Evolutionary conservation across 495 filamentous ascomycete species (phyloP).

Genomic region (Aspergillus cavernicola): DNA sequence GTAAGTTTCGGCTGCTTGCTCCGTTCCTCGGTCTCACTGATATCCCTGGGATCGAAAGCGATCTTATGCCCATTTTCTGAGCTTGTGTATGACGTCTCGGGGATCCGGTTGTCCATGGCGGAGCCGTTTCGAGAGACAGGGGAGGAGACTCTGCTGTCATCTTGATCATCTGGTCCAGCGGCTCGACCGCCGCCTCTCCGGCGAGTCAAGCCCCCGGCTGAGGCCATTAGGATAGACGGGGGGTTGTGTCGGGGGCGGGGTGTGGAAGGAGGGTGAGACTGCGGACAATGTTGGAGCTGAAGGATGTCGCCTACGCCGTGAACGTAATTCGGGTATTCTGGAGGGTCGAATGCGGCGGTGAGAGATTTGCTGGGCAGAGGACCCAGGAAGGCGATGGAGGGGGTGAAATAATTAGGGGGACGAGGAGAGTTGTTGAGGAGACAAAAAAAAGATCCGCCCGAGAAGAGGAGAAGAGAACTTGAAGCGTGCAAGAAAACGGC

Average conservation of each 20-base stretch:
- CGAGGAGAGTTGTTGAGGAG: constrained; percentile 8
- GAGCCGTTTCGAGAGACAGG: constrained; percentile 58
- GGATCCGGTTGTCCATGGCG: constrained; percentile 59
- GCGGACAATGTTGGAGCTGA: constrained; percentile 10
- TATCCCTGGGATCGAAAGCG: constrained; percentile 93
- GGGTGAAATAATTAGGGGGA: constrained; percentile 23
- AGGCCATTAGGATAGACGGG: constrained; percentile 51
- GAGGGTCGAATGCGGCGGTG: not conserved
- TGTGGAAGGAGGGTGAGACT: constrained; percentile 10
- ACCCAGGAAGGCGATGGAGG: constrained; percentile 14
- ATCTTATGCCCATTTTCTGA: constrained; percentile 98
- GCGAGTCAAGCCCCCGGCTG: constrained; percentile 69
- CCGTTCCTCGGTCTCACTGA: constrained; percentile 93
- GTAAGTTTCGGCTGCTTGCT: constrained; percentile 98
- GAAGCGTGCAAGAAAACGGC: constrained; percentile 1
- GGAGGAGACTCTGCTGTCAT: constrained; percentile 67
- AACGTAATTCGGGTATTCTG: constrained; percentile 1
- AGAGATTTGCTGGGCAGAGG: constrained; percentile 1
- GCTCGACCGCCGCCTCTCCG: constrained; percentile 67
- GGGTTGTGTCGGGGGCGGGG: constrained; percentile 20
- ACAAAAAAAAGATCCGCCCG: constrained; percentile 14
- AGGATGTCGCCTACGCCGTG: constrained; percentile 26
- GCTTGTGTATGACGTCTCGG: constrained; percentile 89
- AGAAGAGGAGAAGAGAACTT: not conserved
- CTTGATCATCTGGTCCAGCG: constrained; percentile 51